Conservation (phyloP, 2,329 filamentous ascomycete genomes). For the Colletotrichum tabaci region DNA sequence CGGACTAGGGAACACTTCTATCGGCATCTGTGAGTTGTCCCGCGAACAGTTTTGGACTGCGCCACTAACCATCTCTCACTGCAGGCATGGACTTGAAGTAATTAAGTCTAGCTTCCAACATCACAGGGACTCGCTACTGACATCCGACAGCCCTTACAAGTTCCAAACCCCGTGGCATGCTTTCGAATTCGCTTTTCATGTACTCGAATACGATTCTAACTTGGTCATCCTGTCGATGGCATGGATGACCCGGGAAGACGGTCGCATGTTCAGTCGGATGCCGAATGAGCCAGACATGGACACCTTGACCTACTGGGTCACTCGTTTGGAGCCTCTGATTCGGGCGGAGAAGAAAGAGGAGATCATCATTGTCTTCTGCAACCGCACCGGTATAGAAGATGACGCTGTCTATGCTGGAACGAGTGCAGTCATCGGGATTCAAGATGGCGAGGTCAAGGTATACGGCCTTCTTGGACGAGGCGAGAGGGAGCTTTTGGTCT, state of each 20-base stretch:
- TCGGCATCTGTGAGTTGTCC: slow-evolving; percentile 65
- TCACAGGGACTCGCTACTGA: neutral
- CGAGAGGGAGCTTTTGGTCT: slow-evolving; percentile 76
- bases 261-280: slow-evolving; percentile 59
- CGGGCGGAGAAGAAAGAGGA: slow-evolving; percentile 60
- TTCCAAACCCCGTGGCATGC: slow-evolving; percentile 57
- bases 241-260: slow-evolving; percentile 76
- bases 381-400: slow-evolving; percentile 77
- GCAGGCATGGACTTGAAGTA: slow-evolving; percentile 72
- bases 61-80: neutral
- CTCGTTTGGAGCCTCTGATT: slow-evolving; percentile 77
- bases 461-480: slow-evolving; percentile 81
- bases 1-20: slow-evolving; percentile 61
- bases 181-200: slow-evolving; percentile 67
- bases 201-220: slow-evolving; percentile 69
- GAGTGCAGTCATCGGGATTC: slow-evolving; percentile 78
- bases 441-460: slow-evolving; percentile 75
- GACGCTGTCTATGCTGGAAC: slow-evolving; percentile 81
- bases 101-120: slow-evolving; percentile 40
- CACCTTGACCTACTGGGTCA: slow-evolving; percentile 82
- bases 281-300: slow-evolving; percentile 78
- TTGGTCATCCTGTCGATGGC: slow-evolving; percentile 83
- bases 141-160: slow-evolving; percentile 51
- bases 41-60: neutral
- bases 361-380: slow-evolving; percentile 79